Conservation (phyloP, 2,329 filamentous ascomycete species). For the Pyrenochaeta sp. region DNA sequence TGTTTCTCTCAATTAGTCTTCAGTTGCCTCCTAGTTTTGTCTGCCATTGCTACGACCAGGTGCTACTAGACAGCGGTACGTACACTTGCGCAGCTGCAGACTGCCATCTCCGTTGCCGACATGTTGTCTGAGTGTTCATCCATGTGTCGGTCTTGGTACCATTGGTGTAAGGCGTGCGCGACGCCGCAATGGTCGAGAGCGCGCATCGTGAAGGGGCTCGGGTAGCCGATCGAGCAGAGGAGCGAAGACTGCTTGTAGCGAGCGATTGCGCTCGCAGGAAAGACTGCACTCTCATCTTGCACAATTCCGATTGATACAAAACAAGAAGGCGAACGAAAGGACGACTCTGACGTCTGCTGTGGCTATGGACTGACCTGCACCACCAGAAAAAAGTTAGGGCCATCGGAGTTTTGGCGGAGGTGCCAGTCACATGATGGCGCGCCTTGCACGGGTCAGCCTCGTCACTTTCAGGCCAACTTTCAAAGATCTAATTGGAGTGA, state of each 20-base stretch:
- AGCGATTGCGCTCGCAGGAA: slow-evolving; percentile 45
- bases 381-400: slow-evolving; percentile 40
- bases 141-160: slow-evolving; percentile 40
- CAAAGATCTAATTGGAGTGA: slow-evolving; percentile 7
- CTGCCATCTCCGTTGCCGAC: slow-evolving; percentile 46
- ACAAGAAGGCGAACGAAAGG: slow-evolving; percentile 28
- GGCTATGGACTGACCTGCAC: slow-evolving; percentile 17
- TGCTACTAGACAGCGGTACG: slow-evolving; percentile 21
- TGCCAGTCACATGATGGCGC: slow-evolving; percentile 32
- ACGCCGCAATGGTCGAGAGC: slow-evolving; percentile 42
- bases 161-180: slow-evolving; percentile 37
- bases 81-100: slow-evolving; percentile 50
- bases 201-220: slow-evolving; percentile 41
- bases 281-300: slow-evolving; percentile 47
- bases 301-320: slow-evolving; percentile 14
- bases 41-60: background rate
- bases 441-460: background rate
- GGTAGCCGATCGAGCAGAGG: slow-evolving; percentile 31
- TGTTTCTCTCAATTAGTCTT: slow-evolving; percentile 33
- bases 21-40: slow-evolving; percentile 9
- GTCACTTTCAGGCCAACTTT: background rate
- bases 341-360: slow-evolving; percentile 38
- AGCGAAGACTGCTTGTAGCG: slow-evolving; percentile 39
- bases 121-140: slow-evolving; percentile 32
- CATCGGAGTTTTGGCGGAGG: slow-evolving; percentile 29